Evolutionary conservation across 495 filamentous ascomycete species (phyloP), one percentile per base, ranked within the genome.

Genomic region (Xylaria bambusicola): DNA sequence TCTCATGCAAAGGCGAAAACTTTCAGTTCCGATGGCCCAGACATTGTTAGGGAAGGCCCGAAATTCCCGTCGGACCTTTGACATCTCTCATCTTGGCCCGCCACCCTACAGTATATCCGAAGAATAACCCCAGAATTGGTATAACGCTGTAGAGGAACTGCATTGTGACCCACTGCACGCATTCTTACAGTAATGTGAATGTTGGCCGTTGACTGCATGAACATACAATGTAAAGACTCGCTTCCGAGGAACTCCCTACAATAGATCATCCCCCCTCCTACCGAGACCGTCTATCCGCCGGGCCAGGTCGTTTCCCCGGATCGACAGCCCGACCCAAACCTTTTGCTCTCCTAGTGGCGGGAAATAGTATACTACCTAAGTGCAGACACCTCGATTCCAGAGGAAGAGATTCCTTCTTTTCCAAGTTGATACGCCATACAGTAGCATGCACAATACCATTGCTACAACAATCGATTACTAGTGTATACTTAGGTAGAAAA

Each of bases 1-100:
- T n/a, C n/a, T n/a, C n/a, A n/a, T n/a, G n/a, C n/a, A n/a, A n/a
- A n/a, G n/a, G n/a, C n/a, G n/a, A n/a, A n/a, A n/a, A n/a, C n/a
- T n/a, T n/a, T n/a, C n/a, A n/a, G n/a, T n/a, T n/a, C n/a, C n/a
- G n/a, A n/a, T n/a, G n/a, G n/a, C n/a, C n/a, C n/a, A n/a, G n/a
- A n/a, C n/a, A n/a, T n/a, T 33, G 36, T 38, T 6, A 8, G 36
- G 36, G 36, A 50, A 54, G 52, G 52, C 23, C 52, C 52, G 52
- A 54, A 31, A 44, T 42, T 54, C n/a, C 52, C 52, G 52, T 54
- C 52, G 52, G 52, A 42, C 36, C 50, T n/a, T 53, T n/a, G 21
- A 33, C 24, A 31, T 26, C 38, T 29, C 23, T 9, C 7, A 2
- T 54, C 52, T 54, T 54, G 52, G 52, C 52, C 24, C 44, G 36